Conservation (phyloP, 164 flowering plant genomes). For the Chimonanthus salicifolius region DNA sequence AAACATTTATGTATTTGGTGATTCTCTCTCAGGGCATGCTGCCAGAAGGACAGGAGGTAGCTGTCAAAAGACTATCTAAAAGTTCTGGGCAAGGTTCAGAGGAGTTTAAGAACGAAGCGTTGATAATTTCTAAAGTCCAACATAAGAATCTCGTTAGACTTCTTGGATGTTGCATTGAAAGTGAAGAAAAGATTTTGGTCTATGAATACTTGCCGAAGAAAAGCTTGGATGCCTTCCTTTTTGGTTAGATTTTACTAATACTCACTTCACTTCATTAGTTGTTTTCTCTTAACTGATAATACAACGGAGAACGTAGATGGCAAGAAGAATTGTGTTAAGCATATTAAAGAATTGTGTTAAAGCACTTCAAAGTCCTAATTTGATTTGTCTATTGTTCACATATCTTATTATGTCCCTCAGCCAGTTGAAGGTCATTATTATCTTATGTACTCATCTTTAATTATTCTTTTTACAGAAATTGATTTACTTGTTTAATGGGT, state of each 20-base stretch:
- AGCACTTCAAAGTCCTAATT: too few relatives aligned
- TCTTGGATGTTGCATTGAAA: slow-evolving; percentile 31
- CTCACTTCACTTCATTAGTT: neutral
- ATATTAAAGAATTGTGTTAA: too few relatives aligned
- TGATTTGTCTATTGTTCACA: too few relatives aligned
- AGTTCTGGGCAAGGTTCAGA: slow-evolving; percentile 30
- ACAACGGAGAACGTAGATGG: too few relatives aligned
- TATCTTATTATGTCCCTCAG: too few relatives aligned
- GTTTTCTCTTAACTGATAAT: too few relatives aligned
- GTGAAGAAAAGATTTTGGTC: slow-evolving; percentile 30
- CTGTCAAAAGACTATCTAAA: slow-evolving; percentile 37
- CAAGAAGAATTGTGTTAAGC: neutral
- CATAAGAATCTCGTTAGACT: slow-evolving; percentile 38
- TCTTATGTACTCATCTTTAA: too few relatives aligned
- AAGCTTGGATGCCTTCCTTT: slow-evolving; percentile 28
- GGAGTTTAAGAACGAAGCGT: slow-evolving; percentile 35
- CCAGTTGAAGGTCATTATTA: too few relatives aligned
- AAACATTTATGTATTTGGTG: too few relatives aligned
- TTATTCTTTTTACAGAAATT: too few relatives aligned
- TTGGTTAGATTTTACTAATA: slow-evolving; percentile 12
- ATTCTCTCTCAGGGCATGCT: slow-evolving; percentile 10
- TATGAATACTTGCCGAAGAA: slow-evolving; percentile 36
- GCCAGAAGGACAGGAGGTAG: slow-evolving; percentile 26
- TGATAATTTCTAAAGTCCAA: slow-evolving; percentile 32
- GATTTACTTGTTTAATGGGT: too few relatives aligned